Evolutionary conservation across 768 basidiomycete genomes (phyloP).

Genomic region (Xerocomellus dryophilus): DNA sequence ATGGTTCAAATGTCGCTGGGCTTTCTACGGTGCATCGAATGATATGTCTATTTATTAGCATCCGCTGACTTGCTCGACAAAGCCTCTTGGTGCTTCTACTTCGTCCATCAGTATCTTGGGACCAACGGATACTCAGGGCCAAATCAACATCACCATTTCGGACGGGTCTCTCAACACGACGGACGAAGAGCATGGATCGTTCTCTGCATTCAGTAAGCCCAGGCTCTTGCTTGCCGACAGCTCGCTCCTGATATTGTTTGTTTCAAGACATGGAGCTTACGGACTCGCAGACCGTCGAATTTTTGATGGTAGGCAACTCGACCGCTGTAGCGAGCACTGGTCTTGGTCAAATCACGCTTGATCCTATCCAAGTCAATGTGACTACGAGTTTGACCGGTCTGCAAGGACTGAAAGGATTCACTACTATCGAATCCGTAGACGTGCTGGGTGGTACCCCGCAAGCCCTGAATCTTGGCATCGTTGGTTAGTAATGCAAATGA

Average conservation of each 20-base stretch:
- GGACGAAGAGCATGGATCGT: slow-evolving; percentile 44
- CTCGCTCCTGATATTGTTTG: neutral
- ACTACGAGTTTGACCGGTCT: slow-evolving; percentile 58
- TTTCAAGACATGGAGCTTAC: slow-evolving; percentile 55
- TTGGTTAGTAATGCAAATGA: slow-evolving; percentile 37
- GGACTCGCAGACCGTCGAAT: slow-evolving; percentile 43
- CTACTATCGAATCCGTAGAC: slow-evolving; percentile 57
- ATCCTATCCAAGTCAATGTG: slow-evolving; percentile 71
- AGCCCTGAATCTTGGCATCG: slow-evolving; percentile 57
- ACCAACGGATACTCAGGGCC: slow-evolving; percentile 55
- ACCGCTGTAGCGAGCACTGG: slow-evolving; percentile 57
- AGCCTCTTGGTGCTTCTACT: slow-evolving; percentile 64
- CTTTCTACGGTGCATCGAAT: slow-evolving; percentile 49
- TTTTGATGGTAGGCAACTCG: slow-evolving; percentile 59
- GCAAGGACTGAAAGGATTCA: slow-evolving; percentile 55
- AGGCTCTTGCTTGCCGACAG: neutral
- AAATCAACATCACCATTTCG: slow-evolving; percentile 59
- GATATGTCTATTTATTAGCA: neutral
- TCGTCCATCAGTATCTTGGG: slow-evolving; percentile 54
- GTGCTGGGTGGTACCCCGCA: slow-evolving; percentile 60
- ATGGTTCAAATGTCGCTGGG: slow-evolving; percentile 51
- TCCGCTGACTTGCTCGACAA: slow-evolving; percentile 2
- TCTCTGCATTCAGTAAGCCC: slow-evolving; percentile 57
- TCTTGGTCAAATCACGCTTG: slow-evolving; percentile 64
- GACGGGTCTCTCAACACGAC: slow-evolving; percentile 51